Conservation (phyloP, 768 basidiomycete species). For the Lepiota brunneoincarnata region DNA sequence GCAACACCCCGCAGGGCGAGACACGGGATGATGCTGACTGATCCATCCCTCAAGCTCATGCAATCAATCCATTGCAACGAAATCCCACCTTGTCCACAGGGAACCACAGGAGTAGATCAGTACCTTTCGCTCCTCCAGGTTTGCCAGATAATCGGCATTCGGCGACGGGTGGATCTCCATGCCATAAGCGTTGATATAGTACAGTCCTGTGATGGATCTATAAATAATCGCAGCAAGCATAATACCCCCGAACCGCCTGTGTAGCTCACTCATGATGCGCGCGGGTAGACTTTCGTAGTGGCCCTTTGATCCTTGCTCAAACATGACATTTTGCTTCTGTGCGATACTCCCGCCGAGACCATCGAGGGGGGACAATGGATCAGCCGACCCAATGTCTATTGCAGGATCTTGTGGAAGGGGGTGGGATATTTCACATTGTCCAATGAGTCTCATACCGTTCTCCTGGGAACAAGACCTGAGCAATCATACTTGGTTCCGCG, state of each 20-base stretch:
- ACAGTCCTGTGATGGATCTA: conserved; percentile 48
- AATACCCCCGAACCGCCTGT: background rate
- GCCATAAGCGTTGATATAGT: conserved; percentile 89
- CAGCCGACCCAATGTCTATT: conserved; percentile 28
- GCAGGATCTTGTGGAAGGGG: conserved; percentile 45
- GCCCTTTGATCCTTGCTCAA: conserved; percentile 52
- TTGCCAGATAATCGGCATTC: conserved; percentile 74
- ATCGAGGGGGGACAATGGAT: conserved; percentile 45
- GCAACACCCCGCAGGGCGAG: conserved; percentile 82
- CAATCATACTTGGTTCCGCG: background rate
- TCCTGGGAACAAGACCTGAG: conserved; percentile 39
- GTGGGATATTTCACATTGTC: conserved; percentile 94
- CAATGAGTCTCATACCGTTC: conserved; percentile 75
- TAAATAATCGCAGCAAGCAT: background rate
- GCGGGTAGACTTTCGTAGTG: conserved; percentile 56
- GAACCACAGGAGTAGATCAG: conserved; percentile 94
- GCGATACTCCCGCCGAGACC: conserved; percentile 48
- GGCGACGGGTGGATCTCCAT: conserved; percentile 90
- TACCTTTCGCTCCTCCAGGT: conserved; percentile 56
- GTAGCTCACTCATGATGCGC: conserved; percentile 57
- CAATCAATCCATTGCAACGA: background rate
- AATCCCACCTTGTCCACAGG: conserved; percentile 81
- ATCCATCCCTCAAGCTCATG: background rate
- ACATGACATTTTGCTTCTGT: conserved; percentile 61
- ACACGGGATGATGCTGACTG: conserved; percentile 83